Evolutionary conservation across 805 yeast genomes (phyloP).

Genomic region (Wickerhamiella allomyrinae): DNA sequence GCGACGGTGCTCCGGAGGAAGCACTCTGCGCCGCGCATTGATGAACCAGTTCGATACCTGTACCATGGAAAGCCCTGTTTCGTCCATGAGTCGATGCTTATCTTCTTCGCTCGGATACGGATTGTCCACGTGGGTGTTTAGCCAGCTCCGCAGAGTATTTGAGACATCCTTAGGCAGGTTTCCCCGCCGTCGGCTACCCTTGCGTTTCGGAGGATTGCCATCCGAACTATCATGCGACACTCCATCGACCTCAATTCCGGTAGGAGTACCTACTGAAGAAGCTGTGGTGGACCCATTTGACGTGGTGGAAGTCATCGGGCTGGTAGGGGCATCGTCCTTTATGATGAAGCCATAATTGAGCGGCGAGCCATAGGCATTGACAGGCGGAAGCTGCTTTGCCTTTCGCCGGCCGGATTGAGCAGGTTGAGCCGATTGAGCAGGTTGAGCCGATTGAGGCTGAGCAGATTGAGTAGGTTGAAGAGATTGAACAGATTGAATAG

Average conservation of each 20-base stretch:
- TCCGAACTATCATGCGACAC: no score
- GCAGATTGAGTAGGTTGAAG: no score
- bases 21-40: constrained; percentile 68
- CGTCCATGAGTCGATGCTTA: constrained; percentile 49
- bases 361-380: background rate
- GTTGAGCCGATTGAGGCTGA: no score
- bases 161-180: constrained; percentile 72
- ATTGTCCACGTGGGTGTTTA: constrained; percentile 55
- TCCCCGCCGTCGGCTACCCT: constrained; percentile 39
- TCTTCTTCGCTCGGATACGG: constrained; percentile 79
- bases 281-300: no score
- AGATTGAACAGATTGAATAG: no score
- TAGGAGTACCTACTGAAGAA: no score
- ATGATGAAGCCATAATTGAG: background rate
- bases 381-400: background rate
- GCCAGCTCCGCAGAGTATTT: constrained; percentile 57
- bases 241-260: no score
- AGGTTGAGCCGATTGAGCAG: no score
- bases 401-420: no score
- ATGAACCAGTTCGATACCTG: constrained; percentile 82
- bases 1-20: constrained; percentile 25
- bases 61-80: constrained; percentile 66
- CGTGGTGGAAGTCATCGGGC: no score
- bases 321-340: no score
- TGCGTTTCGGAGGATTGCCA: no score